Evolutionary conservation across 1,284 basidiomycete species (phyloP), one percentile per base, ranked within the genome.

Genomic region (Megacollybia platyphylla): DNA sequence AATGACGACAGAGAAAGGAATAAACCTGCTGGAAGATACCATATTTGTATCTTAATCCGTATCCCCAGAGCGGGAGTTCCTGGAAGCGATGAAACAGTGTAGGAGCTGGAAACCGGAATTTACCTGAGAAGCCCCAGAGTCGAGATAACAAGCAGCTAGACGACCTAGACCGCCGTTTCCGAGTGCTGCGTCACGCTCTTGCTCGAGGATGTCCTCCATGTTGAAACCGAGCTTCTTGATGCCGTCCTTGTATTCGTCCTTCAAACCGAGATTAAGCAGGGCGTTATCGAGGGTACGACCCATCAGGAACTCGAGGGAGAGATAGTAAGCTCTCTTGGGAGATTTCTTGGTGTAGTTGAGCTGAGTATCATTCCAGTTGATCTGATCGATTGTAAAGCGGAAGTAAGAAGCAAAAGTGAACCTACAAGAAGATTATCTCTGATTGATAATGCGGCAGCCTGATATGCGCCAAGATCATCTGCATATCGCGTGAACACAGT

Each of bases 111-210:
- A 24, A 40, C 11, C 2, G 34, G 43, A 41, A 45, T 49, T 66
- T 53, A 87, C 84, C 55, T 88, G 80, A 8, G 83, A 86, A 1
- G 90, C 83, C 40, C 73, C 76, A 4, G 85, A 87, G 55, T 89
- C 87, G 48, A 92, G 76, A 61, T 94, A 96, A 65, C 91, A 96
- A 2, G 92, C 91, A 1, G 91, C 91, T 34, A 96, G 74, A 42
- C 91, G 86, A 1, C 91, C 91, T 9, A 96, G 73, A 51, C 91
- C 86, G 48, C 82, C 85, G 55, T 94, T 93, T 7, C 90, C 90
- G 13, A 94, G 72, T 11, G 76, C 90, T 1, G 90, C 89, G 56
- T 94, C 91, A 44, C 90, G 79, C 58, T 96, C 91, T 55, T 83
- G 69, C 43, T 82, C 85, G 40, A 96, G 67, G 42, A 92, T 64